Base-by-base conservation (phyloP, 23 red algal species). In the Pyropia haitanensis region DNA sequence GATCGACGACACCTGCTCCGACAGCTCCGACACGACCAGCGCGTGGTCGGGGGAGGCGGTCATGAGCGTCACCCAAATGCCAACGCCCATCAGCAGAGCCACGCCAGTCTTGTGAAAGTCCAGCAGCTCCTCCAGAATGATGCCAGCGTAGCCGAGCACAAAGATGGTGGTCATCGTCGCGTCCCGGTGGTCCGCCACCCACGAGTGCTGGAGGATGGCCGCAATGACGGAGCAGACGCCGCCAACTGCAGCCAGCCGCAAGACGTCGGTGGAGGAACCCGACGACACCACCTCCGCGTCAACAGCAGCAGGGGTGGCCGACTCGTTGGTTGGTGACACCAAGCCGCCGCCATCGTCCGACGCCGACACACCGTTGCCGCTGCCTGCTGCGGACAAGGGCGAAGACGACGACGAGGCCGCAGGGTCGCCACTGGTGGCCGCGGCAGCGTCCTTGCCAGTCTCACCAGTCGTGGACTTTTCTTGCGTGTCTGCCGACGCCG, bases 41-140 rank as follows among this genome's bases (percentile, higher is more conserved):
- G 27, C 57, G 1, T n/a, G 18, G 49, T 30, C 51, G 19, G 55
- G 60, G 39, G 64, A 63, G 22, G 34, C 76, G 8, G 79, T 80
- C 64, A 77, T 75, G 49, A 88, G 73, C 12, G 82, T 70, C 17
- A 82, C 81, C 86, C 86, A 98, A 23, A 88, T 54, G 51, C 77
- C 78, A 5, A 88, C 86, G 51, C 79, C 72, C 80, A 91, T 91
- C 32, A 98, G 63, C 39, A 98, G 59, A 16, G 86, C 81, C 16
- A 84, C 79, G 46, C 82, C 94, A 48, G 86, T 87, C 70, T 98
- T 98, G 69, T 98, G 70, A 25, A 98, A 82, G 13, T 85, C 77
- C 30, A 98, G 58, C 17, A 85, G 53, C 71, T 91, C 94, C 67
- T 98, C 94, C 7, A 89, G 75, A 44, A 98, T 70, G 55, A 98